Evolutionary conservation across 2,329 filamentous ascomycete genomes (phyloP), one percentile per base, ranked within the genome.

Genomic region (Aspergillus sergii): DNA sequence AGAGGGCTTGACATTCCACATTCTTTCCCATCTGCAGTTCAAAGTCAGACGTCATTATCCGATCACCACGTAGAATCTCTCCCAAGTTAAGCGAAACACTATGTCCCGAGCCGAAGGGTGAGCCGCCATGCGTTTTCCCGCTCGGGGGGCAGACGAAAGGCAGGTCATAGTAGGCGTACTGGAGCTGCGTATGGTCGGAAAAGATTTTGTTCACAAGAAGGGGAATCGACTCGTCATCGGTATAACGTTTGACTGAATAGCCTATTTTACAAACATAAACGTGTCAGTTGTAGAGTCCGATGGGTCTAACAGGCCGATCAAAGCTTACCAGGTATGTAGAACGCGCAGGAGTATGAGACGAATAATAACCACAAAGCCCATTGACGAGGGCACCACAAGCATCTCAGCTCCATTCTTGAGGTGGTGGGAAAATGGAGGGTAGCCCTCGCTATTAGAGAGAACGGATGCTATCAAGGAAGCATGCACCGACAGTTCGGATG

Each of bases 121-220:
- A 88, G 43, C 89, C 90, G 58, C 85, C 83, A 68, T 87, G 86
- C 66, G 82, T 84, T 65, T 86, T 84, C 57, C 91, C 91, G 10
- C 88, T 91, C 1, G 91, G 90, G 12, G 91, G 91, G 73, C 92
- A 96, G 59, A 94, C 91, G 76, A 96, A 96, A 9, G 93, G 92
- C 1, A 96, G 88, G 71, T 95, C 91, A 76, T 90, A 91, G 81
- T 94, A 96, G 69, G 92, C 92, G 86, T 93, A 96, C 77, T 96
- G 92, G n/a, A 96, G 82, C 76, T 95, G 90, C 9, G 91, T 95
- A 72, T 91, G 89, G 79, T 96, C 93, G 60, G 92, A 96, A 78
- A 94, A 96, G 71, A 94, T 89, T 78, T 96, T 96, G 82, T 96
- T 96, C 68, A 95, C 91, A 61, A 94, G 88, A n/a, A 97, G 83